phyloP scores from a whole-genome alignment of 768 basidiomycete genomes.

The Paxillus involutus region DNA sequence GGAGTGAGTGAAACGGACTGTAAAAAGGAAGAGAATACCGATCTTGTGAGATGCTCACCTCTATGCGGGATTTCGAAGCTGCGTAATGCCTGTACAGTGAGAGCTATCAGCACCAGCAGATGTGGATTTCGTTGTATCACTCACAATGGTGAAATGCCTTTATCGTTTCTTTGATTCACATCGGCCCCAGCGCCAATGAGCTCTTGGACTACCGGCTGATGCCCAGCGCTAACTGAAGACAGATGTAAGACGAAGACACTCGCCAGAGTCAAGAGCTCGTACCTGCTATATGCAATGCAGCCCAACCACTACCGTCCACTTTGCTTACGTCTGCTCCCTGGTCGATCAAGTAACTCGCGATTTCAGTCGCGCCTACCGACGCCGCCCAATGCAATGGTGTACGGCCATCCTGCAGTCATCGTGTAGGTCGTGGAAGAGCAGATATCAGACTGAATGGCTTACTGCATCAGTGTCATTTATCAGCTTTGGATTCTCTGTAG shows the following conservation, averaged over 20 bases:
- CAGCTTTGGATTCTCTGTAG: slow-evolving; percentile 59
- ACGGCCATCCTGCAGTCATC: slow-evolving; percentile 59
- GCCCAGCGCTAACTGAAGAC: slow-evolving; percentile 73
- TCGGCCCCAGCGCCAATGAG: slow-evolving; percentile 82
- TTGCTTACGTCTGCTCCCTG: slow-evolving; percentile 66
- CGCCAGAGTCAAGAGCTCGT: slow-evolving; percentile 2
- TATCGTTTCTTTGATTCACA: slow-evolving; percentile 76
- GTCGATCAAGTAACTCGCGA: slow-evolving; percentile 66
- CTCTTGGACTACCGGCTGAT: slow-evolving; percentile 71
- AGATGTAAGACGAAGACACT: not conserved
- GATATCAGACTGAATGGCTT: slow-evolving; percentile 8
- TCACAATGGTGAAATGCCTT: slow-evolving; percentile 82
- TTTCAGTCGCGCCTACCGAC: slow-evolving; percentile 67
- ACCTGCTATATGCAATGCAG: slow-evolving; percentile 81
- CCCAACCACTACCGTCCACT: slow-evolving; percentile 70
- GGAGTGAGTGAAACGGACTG: slow-evolving; percentile 26
- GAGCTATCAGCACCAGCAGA: slow-evolving; percentile 6
- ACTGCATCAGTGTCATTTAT: slow-evolving; percentile 67
- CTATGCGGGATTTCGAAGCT: slow-evolving; percentile 86
- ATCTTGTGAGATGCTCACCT: slow-evolving; percentile 46
- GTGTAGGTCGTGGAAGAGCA: not conserved
- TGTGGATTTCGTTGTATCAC: slow-evolving; percentile 16
- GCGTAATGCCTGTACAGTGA: slow-evolving; percentile 74
- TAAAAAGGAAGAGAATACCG: slow-evolving; percentile 17
- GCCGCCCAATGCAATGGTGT: slow-evolving; percentile 89